phyloP scores from a whole-genome alignment of 108 stramenopile genomes.

The Craspedostauros australis region DNA sequence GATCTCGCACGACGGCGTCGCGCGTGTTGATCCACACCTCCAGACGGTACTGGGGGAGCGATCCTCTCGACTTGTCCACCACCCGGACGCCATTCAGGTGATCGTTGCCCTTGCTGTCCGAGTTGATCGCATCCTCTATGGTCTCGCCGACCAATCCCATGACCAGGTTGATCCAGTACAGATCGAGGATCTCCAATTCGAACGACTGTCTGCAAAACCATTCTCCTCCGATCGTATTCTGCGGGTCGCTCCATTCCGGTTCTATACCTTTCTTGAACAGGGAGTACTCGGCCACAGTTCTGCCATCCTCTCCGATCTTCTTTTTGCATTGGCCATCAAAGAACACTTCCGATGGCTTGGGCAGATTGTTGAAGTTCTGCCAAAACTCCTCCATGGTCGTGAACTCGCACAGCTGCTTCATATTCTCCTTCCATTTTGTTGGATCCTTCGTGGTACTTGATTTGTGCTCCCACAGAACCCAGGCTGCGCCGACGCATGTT shows the following conservation, averaged over 20 bases:
- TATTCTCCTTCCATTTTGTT: conserved; percentile 79
- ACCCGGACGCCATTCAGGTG: conserved; percentile 88
- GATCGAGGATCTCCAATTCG: conserved; percentile 70
- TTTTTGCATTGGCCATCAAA: conserved; percentile 81
- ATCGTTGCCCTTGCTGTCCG: conserved; percentile 12
- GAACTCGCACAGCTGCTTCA: conserved; percentile 80
- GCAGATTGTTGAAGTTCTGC: conserved; percentile 84
- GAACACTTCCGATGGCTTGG: conserved; percentile 75
- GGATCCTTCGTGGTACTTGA: conserved; percentile 46
- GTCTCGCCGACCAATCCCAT: conserved; percentile 84
- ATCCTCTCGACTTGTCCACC: conserved; percentile 79
- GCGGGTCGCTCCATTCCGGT: conserved; percentile 92
- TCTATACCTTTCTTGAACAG: conserved; percentile 93
- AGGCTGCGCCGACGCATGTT: too few species aligned
- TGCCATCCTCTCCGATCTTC: conserved; percentile 59
- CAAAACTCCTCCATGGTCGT: conserved; percentile 89
- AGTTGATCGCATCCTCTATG: conserved; percentile 65
- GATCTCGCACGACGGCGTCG: conserved; percentile 51
- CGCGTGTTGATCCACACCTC: conserved; percentile 85
- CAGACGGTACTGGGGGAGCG: conserved; percentile 70
- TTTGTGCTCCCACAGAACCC: conserved; percentile 87
- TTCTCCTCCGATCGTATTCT: conserved; percentile 84
- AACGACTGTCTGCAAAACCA: conserved; percentile 80
- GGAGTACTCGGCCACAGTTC: conserved; percentile 84
- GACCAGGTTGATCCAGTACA: conserved; percentile 88